Conservation (phyloP, 2,329 filamentous ascomycete genomes). For the Ramularia endophylla region DNA sequence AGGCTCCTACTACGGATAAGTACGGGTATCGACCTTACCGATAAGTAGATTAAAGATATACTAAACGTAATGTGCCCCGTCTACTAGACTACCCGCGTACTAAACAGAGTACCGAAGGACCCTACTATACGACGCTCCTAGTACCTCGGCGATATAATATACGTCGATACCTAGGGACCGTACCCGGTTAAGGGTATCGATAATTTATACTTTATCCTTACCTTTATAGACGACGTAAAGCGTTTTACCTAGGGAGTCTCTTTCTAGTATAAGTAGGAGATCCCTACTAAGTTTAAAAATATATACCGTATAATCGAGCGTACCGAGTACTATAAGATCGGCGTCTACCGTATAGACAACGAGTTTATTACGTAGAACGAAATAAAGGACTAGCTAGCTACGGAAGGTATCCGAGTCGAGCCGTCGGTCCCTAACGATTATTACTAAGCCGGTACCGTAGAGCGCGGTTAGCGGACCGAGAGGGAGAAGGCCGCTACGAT, state of each 20-base stretch:
- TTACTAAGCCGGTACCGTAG: not conserved
- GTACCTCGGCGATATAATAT: not conserved
- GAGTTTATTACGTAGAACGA: not conserved
- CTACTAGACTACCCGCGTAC: not conserved
- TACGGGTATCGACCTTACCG: too few species aligned
- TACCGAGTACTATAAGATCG: not conserved
- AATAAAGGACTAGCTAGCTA: not conserved
- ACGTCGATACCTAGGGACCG: conserved; percentile 2
- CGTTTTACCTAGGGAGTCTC: not conserved
- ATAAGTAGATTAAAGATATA: conserved; percentile 4
- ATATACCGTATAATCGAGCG: not conserved
- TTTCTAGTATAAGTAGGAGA: not conserved
- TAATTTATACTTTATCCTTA: not conserved
- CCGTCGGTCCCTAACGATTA: conserved; percentile 1
- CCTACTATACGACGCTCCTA: not conserved
- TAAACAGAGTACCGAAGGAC: conserved; percentile 1
- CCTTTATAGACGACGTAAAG: not conserved
- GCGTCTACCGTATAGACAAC: conserved; percentile 1
- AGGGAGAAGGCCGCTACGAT: conserved; percentile 1
- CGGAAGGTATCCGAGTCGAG: conserved; percentile 1
- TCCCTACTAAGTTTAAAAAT: not conserved
- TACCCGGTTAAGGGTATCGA: not conserved
- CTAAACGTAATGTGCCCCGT: conserved; percentile 2
- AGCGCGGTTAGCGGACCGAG: not conserved
- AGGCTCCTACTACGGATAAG: too few species aligned